Conservation (phyloP, 2,329 filamentous ascomycete genomes). For the Colletotrichum endophyticum region DNA sequence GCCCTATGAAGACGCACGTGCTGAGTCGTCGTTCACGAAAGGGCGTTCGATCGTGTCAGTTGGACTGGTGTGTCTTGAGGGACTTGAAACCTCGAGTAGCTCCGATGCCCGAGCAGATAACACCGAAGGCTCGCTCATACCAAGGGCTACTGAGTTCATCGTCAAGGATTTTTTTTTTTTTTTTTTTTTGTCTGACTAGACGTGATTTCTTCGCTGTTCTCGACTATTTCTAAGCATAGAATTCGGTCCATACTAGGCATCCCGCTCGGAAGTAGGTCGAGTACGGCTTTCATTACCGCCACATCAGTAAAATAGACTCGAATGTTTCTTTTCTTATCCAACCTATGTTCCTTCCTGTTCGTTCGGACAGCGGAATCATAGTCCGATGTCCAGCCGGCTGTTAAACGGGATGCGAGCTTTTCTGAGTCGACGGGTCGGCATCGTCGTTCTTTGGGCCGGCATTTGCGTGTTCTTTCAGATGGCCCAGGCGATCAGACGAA, state of each 20-base stretch:
- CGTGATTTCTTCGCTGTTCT: background rate
- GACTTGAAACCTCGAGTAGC: background rate
- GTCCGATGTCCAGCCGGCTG: background rate
- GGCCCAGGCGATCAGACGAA: background rate
- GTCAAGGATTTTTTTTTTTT: background rate
- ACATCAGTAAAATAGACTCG: background rate
- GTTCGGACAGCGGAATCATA: background rate
- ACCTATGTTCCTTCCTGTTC: background rate
- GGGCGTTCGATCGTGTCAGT: background rate
- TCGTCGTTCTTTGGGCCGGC: background rate
- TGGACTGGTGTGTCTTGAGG: background rate
- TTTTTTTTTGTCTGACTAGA: background rate
- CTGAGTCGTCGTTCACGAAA: background rate
- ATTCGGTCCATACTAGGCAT: background rate
- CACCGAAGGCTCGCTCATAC: background rate
- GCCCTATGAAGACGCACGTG: background rate
- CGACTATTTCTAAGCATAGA: background rate
- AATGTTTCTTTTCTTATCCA: background rate
- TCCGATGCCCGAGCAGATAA: background rate
- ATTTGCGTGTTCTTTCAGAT: background rate
- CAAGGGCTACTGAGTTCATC: background rate
- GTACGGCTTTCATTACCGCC: background rate
- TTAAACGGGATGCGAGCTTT: background rate
- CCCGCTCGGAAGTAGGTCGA: background rate
- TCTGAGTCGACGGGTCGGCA: background rate